Evolutionary conservation across 306 rosid species (phyloP).

Genomic region (Cyamopsis tetragonoloba): DNA sequence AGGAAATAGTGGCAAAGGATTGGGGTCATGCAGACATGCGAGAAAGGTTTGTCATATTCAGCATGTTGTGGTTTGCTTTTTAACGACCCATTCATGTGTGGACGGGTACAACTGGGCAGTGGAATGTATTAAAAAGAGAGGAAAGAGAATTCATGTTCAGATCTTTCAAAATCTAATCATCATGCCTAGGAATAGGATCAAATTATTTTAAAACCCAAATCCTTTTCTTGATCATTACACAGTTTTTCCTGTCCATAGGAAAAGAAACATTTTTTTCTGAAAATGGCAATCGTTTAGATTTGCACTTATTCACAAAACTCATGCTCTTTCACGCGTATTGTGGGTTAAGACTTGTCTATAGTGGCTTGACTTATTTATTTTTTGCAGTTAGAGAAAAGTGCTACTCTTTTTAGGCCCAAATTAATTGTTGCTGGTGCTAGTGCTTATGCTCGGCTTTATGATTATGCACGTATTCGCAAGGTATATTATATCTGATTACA

Average conservation of each 20-base stretch:
- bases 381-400: constrained; percentile 90
- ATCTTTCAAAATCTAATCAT: constrained; percentile 15
- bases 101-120: neutral
- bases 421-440: constrained; percentile 98
- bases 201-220: too few species aligned
- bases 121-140: neutral
- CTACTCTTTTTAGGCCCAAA: constrained; percentile 91
- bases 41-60: neutral
- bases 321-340: neutral
- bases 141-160: neutral
- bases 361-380: constrained; percentile 15
- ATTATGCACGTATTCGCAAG: constrained; percentile 91
- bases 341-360: constrained; percentile 2
- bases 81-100: neutral
- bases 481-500: constrained; percentile 33
- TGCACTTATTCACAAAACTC: neutral
- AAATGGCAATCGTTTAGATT: neutral
- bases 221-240: constrained; percentile 12
- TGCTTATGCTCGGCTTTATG: constrained; percentile 96
- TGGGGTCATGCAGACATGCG: neutral
- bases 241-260: neutral
- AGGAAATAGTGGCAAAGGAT: neutral
- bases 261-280: neutral
- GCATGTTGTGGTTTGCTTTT: constrained; percentile 11
- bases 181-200: neutral